Conservation (phyloP, 2,329 filamentous ascomycete species). For the Clonostachys chloroleuca region DNA sequence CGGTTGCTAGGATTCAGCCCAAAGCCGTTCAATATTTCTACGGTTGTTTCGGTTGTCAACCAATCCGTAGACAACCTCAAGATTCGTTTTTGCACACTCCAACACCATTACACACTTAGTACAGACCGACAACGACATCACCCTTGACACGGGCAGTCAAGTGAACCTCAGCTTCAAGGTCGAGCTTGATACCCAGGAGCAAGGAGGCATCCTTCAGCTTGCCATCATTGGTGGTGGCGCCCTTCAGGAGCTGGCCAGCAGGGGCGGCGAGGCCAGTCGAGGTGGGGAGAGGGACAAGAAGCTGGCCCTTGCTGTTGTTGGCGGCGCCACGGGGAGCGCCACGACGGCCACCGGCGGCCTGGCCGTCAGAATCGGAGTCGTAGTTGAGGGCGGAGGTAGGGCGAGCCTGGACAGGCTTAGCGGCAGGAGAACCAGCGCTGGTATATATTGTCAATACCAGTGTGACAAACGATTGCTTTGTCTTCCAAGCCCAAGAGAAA, state of each 20-base stretch:
- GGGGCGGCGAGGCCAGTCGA: constrained; percentile 28
- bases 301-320: constrained; percentile 10
- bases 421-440: no score
- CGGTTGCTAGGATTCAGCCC: no score
- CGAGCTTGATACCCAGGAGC: constrained; percentile 58
- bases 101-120: constrained; percentile 23
- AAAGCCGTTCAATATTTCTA: no score
- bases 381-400: constrained; percentile 14
- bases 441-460: no score
- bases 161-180: constrained; percentile 59
- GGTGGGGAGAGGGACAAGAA: constrained; percentile 18
- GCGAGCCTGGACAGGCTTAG: neutral
- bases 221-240: constrained; percentile 51
- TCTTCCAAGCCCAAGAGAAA: no score
- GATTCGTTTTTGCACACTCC: no score
- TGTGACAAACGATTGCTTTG: no score
- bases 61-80: no score
- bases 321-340: no score
- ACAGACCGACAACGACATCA: constrained; percentile 57
- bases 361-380: constrained; percentile 20
- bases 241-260: constrained; percentile 46
- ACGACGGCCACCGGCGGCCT: constrained; percentile 19
- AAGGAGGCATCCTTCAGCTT: constrained; percentile 53
- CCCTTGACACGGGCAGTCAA: constrained; percentile 55
- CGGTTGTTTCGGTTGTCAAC: no score